Evolutionary conservation across 805 yeast genomes (phyloP).

Genomic region (Alloascoidea hylecoeti): DNA sequence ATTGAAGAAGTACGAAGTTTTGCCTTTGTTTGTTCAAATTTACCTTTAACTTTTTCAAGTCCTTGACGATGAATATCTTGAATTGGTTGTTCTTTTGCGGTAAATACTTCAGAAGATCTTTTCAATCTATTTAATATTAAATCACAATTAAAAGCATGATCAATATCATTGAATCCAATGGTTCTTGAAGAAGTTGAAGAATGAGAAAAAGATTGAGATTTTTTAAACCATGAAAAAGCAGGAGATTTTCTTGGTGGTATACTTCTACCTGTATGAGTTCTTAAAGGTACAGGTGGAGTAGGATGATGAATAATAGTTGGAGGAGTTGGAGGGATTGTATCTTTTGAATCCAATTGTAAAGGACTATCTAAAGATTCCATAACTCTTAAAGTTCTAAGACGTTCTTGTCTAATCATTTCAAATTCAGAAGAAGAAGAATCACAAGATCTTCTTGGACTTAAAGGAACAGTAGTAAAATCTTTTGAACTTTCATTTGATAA

Average conservation of each 20-base stretch:
- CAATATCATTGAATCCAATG: background rate
- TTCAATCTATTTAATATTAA: background rate
- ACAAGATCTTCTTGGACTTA: no score
- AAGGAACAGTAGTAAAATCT: no score
- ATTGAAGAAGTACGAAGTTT: background rate
- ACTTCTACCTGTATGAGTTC: background rate
- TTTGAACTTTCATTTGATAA: no score
- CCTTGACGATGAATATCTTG: constrained; percentile 8
- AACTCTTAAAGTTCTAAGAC: background rate
- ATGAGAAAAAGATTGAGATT: constrained; percentile 3
- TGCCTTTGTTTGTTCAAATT: constrained; percentile 7
- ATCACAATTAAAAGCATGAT: background rate
- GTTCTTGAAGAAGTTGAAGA: constrained; percentile 3
- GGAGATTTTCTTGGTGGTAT: background rate
- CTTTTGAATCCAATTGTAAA: no score
- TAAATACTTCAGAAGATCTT: background rate
- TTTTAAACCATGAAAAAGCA: background rate
- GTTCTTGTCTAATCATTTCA: background rate
- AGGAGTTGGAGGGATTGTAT: no score
- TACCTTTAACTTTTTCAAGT: constrained; percentile 10
- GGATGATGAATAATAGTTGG: constrained; percentile 1
- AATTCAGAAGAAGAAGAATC: no score
- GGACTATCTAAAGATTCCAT: constrained; percentile 1
- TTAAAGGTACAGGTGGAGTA: background rate
- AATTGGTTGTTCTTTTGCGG: background rate